A percentile compares a stretch with the other conserved stretches of the same genome.
phyloP scores from a whole-genome alignment of 2,329 filamentous ascomycete genomes.

The Immersiporthe knoxdaviesiana region DNA sequence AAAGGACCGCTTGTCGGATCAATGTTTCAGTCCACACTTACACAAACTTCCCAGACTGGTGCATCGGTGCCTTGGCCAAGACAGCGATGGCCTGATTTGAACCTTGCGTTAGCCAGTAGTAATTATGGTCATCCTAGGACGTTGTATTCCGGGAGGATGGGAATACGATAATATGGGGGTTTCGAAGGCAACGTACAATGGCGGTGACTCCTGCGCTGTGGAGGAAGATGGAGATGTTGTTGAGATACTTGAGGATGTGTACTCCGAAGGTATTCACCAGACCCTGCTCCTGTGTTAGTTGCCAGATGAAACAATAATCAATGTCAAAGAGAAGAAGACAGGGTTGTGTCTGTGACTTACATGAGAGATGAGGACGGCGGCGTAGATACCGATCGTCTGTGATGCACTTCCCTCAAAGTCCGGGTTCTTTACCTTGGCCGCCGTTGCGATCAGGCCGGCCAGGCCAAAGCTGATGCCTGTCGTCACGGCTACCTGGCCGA shows the following conservation, averaged over 20 bases:
- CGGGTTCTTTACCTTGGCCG: constrained; percentile 42
- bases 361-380: constrained; percentile 53
- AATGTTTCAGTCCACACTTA: not conserved
- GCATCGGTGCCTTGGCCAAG: constrained; percentile 59
- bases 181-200: constrained; percentile 36
- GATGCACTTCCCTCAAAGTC: constrained; percentile 46
- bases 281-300: constrained; percentile 42
- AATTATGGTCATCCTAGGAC: not conserved
- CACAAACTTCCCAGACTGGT: constrained; percentile 57
- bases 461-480: constrained; percentile 48
- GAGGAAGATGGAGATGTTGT: constrained; percentile 58
- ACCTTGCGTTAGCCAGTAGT: not conserved
- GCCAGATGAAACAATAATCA: not conserved
- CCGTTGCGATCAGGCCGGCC: constrained; percentile 43
- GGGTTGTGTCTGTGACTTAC: not conserved
- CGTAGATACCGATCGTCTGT: constrained; percentile 62
- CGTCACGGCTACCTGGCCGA: constrained; percentile 46
- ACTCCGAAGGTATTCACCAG: constrained; percentile 62
- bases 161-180: not conserved
- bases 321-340: not conserved
- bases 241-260: constrained; percentile 57
- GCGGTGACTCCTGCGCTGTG: constrained; percentile 57
- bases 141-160: not conserved
- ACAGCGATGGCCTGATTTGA: constrained; percentile 51
- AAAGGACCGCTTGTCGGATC: not conserved